A percentile compares a stretch with the other conserved stretches of the same genome.
Evolutionary conservation across 106 monocot species (phyloP).

Genomic region (Posidonia australis): DNA sequence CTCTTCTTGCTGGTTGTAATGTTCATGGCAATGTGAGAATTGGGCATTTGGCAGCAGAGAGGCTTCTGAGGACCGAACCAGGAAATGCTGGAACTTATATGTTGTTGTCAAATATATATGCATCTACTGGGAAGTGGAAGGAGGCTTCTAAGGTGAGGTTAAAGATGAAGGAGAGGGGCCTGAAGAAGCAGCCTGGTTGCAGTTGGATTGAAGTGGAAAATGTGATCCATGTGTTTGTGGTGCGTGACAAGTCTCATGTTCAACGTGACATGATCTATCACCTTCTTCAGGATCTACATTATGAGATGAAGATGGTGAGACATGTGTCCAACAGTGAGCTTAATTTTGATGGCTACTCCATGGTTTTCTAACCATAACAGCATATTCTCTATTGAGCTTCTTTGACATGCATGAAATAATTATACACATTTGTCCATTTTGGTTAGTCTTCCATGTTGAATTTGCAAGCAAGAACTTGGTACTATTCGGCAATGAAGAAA

Average conservation of each 20-base stretch:
- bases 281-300: constrained; percentile 52
- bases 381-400: background rate
- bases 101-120: constrained; percentile 65
- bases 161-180: constrained; percentile 49
- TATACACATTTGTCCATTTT: background rate
- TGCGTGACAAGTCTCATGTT: constrained; percentile 40
- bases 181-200: constrained; percentile 85
- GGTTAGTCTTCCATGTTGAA: too few relatives aligned
- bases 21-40: constrained; percentile 35
- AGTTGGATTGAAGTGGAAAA: constrained; percentile 73
- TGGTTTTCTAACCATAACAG: background rate
- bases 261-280: constrained; percentile 28
- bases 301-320: constrained; percentile 33
- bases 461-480: too few relatives aligned
- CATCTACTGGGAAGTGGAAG: constrained; percentile 50
- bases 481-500: too few relatives aligned
- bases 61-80: constrained; percentile 44
- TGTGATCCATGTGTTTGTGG: constrained; percentile 53
- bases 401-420: background rate
- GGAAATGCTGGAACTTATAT: constrained; percentile 49
- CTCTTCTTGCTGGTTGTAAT: constrained; percentile 66
- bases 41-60: constrained; percentile 43
- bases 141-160: constrained; percentile 43
- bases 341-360: background rate
- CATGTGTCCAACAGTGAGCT: background rate